Conservation (phyloP, 768 basidiomycete species). For the Steccherinum ochraceum region DNA sequence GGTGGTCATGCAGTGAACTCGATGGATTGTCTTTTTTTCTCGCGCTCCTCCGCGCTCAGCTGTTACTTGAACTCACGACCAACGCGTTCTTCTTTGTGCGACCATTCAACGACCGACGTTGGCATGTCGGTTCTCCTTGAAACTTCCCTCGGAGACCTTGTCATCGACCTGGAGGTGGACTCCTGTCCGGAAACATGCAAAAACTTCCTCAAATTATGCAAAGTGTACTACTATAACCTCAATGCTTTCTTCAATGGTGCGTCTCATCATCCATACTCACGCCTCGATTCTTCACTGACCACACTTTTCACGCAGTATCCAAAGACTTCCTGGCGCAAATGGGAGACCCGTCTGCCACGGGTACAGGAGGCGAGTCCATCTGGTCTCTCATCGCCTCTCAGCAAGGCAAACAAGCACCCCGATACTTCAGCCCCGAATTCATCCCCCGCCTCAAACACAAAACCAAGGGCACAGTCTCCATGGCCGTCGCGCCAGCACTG, state of each 20-base stretch:
- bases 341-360: conserved; percentile 95
- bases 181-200: conserved; percentile 86
- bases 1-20: too few species aligned
- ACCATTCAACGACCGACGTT: background rate
- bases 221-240: conserved; percentile 94
- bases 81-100: too few species aligned
- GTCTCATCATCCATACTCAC: conserved; percentile 21
- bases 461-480: conserved; percentile 84
- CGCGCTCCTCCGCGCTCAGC: too few species aligned
- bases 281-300: background rate
- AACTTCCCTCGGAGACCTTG: conserved; percentile 94
- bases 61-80: too few species aligned
- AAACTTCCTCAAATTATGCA: conserved; percentile 97
- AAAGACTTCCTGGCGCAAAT: conserved; percentile 96
- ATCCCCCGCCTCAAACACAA: conserved; percentile 79
- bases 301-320: conserved; percentile 55
- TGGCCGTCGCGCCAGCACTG: conserved; percentile 89
- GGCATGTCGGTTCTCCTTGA: conserved; percentile 97
- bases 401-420: conserved; percentile 34
- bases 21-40: too few species aligned
- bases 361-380: conserved; percentile 88
- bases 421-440: conserved; percentile 87
- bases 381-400: conserved; percentile 68
- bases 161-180: conserved; percentile 92
- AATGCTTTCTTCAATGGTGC: conserved; percentile 97